Conservation (phyloP, 305 asterid genomes). For the Withania somnifera region DNA sequence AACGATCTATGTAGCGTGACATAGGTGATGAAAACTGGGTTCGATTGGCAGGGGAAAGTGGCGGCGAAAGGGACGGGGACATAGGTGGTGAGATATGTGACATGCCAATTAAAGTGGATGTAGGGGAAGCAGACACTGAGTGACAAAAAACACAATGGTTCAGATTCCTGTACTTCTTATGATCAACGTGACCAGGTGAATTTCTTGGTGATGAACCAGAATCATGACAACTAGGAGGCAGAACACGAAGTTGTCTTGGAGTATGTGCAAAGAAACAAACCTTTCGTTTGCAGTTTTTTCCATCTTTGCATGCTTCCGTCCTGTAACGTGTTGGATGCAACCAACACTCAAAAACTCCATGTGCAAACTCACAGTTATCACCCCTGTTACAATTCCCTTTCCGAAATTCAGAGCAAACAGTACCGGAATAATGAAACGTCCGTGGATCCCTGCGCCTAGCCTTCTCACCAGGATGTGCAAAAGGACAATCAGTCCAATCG, state of each 20-base stretch:
- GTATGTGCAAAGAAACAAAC: constrained; percentile 76
- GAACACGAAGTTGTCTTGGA: constrained; percentile 56
- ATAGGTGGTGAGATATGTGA: constrained; percentile 31
- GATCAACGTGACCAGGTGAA: constrained; percentile 12
- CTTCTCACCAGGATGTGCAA: constrained; percentile 82
- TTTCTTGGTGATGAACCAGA: constrained; percentile 7
- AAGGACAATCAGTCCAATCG: constrained; percentile 95
- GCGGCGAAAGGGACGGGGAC: constrained; percentile 19
- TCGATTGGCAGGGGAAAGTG: constrained; percentile 30
- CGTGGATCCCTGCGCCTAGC: constrained; percentile 80
- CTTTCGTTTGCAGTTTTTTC: constrained; percentile 64
- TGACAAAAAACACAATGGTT: constrained; percentile 49
- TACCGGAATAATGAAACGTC: constrained; percentile 47
- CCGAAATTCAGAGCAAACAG: constrained; percentile 60
- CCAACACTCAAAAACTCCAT: constrained; percentile 84
- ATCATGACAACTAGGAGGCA: constrained; percentile 22
- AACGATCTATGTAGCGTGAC: constrained; percentile 23
- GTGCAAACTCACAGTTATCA: constrained; percentile 66
- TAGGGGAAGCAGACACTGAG: constrained; percentile 36
- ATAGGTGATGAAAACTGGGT: constrained; percentile 4
- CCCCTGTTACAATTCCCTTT: constrained; percentile 50
- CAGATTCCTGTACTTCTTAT: constrained; percentile 3
- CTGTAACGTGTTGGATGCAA: constrained; percentile 69
- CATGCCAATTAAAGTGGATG: constrained; percentile 44
- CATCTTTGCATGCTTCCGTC: constrained; percentile 80